Conservation (phyloP, 2,329 filamentous ascomycete species). For the Diaporthe nobilis region DNA sequence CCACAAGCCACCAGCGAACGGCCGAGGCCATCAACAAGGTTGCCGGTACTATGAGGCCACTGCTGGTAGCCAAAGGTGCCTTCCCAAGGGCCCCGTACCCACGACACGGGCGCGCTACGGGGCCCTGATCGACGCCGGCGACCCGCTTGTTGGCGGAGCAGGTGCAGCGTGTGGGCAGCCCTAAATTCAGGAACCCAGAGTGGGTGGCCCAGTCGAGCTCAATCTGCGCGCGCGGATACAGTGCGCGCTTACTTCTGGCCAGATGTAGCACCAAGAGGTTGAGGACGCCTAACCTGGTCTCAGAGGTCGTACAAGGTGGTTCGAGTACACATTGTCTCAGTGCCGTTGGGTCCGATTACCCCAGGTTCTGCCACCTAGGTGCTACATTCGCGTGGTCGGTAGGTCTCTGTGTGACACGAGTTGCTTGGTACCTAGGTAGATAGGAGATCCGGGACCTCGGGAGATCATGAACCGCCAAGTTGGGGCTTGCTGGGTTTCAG, state of each 20-base stretch:
- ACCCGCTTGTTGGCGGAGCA: conserved; percentile 36
- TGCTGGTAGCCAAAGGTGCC: neutral
- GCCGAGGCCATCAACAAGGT: neutral
- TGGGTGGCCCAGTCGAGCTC: conserved; percentile 7
- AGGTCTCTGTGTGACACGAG: neutral
- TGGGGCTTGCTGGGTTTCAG: conserved; percentile 26
- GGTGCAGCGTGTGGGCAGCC: conserved; percentile 33
- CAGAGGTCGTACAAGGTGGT: neutral
- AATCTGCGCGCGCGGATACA: conserved; percentile 20
- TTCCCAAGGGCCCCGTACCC: conserved; percentile 1
- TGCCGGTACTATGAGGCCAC: neutral
- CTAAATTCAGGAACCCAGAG: conserved; percentile 40
- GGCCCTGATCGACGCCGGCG: conserved; percentile 34
- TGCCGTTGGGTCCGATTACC: neutral
- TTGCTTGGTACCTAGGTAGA: neutral
- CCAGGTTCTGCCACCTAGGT: neutral
- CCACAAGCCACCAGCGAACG: neutral
- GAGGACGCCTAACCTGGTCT: neutral
- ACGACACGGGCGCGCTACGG: conserved; percentile 20
- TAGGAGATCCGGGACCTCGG: conserved; percentile 13
- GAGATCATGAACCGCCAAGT: conserved; percentile 18
- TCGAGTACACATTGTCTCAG: neutral
- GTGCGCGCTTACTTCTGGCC: conserved; percentile 11
- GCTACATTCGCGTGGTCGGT: neutral
- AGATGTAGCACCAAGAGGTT: neutral